Evolutionary conservation across 257 asterid species (phyloP).

Genomic region (Jasminum sambac): DNA sequence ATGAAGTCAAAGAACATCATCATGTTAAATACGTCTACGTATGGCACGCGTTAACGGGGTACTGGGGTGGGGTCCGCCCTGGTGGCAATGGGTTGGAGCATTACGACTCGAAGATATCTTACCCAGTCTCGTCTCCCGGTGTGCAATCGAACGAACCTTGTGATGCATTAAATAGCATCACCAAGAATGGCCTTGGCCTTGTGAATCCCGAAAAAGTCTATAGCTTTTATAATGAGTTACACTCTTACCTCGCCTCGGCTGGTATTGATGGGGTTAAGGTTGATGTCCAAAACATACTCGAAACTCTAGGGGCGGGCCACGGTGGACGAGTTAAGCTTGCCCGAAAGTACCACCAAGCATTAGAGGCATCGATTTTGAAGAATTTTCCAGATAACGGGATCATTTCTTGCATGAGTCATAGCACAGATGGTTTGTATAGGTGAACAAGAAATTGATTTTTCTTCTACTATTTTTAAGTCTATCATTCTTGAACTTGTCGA

Average conservation of each 20-base stretch:
- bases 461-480: background rate
- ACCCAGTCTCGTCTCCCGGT: slow-evolving; percentile 76
- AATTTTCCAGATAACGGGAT: slow-evolving; percentile 87
- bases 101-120: slow-evolving; percentile 66
- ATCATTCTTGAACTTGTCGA: background rate
- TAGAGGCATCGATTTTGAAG: slow-evolving; percentile 74
- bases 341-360: slow-evolving; percentile 75
- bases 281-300: slow-evolving; percentile 81
- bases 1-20: slow-evolving; percentile 62
- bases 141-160: slow-evolving; percentile 65
- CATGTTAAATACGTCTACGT: slow-evolving; percentile 72
- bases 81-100: slow-evolving; percentile 61
- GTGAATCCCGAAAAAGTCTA: slow-evolving; percentile 82
- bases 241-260: slow-evolving; percentile 76
- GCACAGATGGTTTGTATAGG: slow-evolving; percentile 89
- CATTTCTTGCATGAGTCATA: slow-evolving; percentile 94
- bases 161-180: slow-evolving; percentile 55
- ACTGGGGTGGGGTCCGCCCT: slow-evolving; percentile 89
- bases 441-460: slow-evolving; percentile 15
- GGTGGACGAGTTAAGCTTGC: slow-evolving; percentile 91
- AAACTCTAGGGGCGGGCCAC: slow-evolving; percentile 87
- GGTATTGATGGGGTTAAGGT: slow-evolving; percentile 81
- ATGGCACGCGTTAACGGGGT: slow-evolving; percentile 91
- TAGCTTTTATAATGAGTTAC: slow-evolving; percentile 68
- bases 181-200: slow-evolving; percentile 80